Evolutionary conservation across 129 eudicot species (phyloP).

Genomic region (Daucus carota): DNA sequence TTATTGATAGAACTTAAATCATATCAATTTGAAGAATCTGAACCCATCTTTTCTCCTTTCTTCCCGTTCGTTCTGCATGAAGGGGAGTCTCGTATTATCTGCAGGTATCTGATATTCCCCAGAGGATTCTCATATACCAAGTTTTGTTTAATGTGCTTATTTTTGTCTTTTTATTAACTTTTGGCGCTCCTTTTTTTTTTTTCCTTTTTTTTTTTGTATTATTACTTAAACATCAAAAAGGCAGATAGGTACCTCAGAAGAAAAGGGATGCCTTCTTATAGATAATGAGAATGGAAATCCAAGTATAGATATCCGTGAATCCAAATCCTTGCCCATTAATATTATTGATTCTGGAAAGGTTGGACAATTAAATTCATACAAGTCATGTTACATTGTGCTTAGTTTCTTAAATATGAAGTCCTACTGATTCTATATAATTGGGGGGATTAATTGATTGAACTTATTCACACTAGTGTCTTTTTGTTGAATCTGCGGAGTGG

Average conservation of each 20-base stretch:
- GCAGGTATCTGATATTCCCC: slow-evolving; percentile 52
- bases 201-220: not conserved
- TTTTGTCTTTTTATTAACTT: not conserved
- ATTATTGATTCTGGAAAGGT: slow-evolving; percentile 81
- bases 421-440: not conserved
- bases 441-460: not conserved
- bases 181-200: too few relatives aligned
- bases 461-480: slow-evolving; percentile 37
- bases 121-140: not conserved
- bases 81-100: slow-evolving; percentile 71
- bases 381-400: not conserved
- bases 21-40: slow-evolving; percentile 3
- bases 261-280: slow-evolving; percentile 42
- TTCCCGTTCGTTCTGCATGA: not conserved
- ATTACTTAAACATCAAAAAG: slow-evolving; percentile 22
- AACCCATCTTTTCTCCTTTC: not conserved
- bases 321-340: slow-evolving; percentile 41
- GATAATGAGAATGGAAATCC: slow-evolving; percentile 18
- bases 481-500: slow-evolving; percentile 50
- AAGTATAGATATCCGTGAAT: slow-evolving; percentile 36
- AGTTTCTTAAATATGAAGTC: not conserved
- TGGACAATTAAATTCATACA: slow-evolving; percentile 10
- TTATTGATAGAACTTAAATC: not conserved
- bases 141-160: not conserved
- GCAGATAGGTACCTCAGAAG: slow-evolving; percentile 37